Base-by-base conservation (phyloP, 2,329 filamentous ascomycete genomes). In the Aschersonia sp. region DNA sequence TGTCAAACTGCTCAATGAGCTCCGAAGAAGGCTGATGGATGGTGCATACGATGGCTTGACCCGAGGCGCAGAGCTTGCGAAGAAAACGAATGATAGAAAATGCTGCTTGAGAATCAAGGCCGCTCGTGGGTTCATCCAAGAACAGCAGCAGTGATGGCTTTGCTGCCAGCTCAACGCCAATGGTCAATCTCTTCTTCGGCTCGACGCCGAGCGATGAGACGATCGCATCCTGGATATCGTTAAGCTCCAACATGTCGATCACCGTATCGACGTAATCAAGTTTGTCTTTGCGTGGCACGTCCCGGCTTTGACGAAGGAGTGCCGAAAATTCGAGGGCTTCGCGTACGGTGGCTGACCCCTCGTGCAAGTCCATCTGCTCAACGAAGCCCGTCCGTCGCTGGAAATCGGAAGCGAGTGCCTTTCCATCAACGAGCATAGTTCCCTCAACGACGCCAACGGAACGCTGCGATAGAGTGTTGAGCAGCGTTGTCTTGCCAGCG, bases 401-500 rank as follows among this genome's bases (percentile, higher is more conserved):
- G 68, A 89, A 89, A 2, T 81, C 84, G 20, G 74, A 72, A 49
- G 85, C 80, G 30, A 83, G 75, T 44, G 76, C 74, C 38, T 72
- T 72, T 4, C 84, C 84, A 54, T 89, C 82, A 5, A 89, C 82
- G n/a, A 86, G 64, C 73, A 89, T 86, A 51, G 85, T 78, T 44
- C 86, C 1, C 35, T 80, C 73, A 61, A 87, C 84, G 7, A 50
- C 42, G n/a, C 48, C 48, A 4, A 47, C 43, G 4, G 41, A 42
- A 30, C 48, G 48, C 35, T 50, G 48, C 20, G 48, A 50, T n/a
- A 50, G 45, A 5, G 45, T 50, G 35, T 50, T 50, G 28, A 50
- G 45, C 31, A 50, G 45, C 31, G 49, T 50, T 40, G 49, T 50
- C 40, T 50, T 50, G 20, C 49, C 49, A 4, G 49, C 49, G 29